Base-by-base conservation (phyloP, 371 early-diverging fungal species). In the Actinomortierella wolfii region DNA sequence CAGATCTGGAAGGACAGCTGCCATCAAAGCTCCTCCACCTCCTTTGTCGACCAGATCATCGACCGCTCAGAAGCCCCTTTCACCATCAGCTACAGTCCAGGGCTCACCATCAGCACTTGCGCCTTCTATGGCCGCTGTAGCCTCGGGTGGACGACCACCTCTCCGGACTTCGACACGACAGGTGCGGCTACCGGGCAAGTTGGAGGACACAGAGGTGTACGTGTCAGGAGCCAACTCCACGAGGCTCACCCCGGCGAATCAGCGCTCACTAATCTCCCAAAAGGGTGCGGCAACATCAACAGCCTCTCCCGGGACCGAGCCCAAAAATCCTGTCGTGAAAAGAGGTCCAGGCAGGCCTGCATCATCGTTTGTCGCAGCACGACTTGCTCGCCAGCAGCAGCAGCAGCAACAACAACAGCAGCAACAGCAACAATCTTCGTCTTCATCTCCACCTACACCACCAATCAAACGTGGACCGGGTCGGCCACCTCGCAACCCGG, bases 381-480 rank as follows among this genome's bases (percentile, higher is more conserved):
- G 14, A 43, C 40, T 6, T 41, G 11, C n/a, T 21, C 39, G 3
- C 42, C 39, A 7, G 17, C 23, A 17, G 53, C 34, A 40, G 34
- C 25, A 24, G 34, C n/a, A 17, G 44, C 57, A 7, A 44, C 51
- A 5, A 21, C 54, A 21, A 53, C 49, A 25, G 17, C 55, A 43
- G 18, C 54, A 3, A 25, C 1, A 8, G 15, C 54, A 11, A 11
- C 34, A 34, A 20, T 15, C 40, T 0, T 54, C 52, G 23, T 53
- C 60, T 18, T 29, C 63, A 25, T 59, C 67, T 18, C 62, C 69
- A n/a, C 57, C 59, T 3, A 26, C 59, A 5, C 40, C 65, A 15
- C 73, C 63, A 8, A 17, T 59, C 26, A 73, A 73, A 42, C 73
- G 73, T 41, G 73, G 73, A 2, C 73, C 73, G 41, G 73, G 73